phyloP scores from a whole-genome alignment of 2,329 filamentous ascomycete genomes.

The Leptographium wingfieldii region DNA sequence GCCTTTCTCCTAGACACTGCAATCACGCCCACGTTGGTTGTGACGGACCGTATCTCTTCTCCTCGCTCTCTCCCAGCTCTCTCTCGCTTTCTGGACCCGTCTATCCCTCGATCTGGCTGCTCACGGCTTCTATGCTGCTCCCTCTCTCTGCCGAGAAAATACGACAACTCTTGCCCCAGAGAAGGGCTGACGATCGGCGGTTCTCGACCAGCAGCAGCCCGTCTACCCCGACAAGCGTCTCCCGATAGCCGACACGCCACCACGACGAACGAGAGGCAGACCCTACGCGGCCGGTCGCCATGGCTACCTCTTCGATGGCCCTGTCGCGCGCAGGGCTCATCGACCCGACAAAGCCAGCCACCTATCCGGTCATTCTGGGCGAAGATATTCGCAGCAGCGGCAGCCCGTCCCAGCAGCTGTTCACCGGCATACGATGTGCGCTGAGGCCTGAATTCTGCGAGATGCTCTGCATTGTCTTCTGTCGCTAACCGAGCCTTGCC shows the following conservation, averaged over 20 bases:
- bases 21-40: background rate
- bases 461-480: background rate
- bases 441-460: background rate
- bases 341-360: constrained; percentile 45
- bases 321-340: constrained; percentile 24
- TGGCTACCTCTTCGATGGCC: constrained; percentile 13
- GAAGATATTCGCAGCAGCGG: constrained; percentile 44
- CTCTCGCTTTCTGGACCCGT: too few species aligned
- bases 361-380: constrained; percentile 52
- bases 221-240: background rate
- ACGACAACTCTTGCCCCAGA: too few species aligned
- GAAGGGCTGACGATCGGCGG: too few species aligned
- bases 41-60: too few species aligned
- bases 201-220: background rate
- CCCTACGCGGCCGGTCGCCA: background rate
- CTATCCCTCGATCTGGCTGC: too few species aligned
- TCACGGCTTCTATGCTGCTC: too few species aligned
- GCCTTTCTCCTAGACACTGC: background rate
- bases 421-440: constrained; percentile 49
- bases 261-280: background rate
- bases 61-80: too few species aligned
- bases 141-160: too few species aligned
- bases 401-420: constrained; percentile 38
- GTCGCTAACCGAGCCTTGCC: background rate
- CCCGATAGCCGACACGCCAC: too few species aligned